Percentiles rank a stretch among this genome's conserved stretches.
These are phyloP conservation scores for Penicillium coprophilum DNA, from an alignment of 495 filamentous ascomycete species.

Conservation along the genomic window DNA sequence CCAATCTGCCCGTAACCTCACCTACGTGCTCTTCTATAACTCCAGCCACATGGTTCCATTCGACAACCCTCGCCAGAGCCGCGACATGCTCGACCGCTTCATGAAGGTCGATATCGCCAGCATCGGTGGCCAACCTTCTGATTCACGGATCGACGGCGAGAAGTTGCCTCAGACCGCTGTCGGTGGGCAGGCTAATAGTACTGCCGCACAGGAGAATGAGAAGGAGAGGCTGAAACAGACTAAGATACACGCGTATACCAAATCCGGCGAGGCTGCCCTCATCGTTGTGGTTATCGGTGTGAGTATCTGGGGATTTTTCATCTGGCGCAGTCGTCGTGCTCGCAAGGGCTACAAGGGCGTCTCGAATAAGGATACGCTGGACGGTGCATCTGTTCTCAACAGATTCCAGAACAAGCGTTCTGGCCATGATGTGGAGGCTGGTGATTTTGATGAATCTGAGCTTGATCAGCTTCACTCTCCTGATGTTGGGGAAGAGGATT, in stretches of 20 bases:
- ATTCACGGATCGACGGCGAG: slow-evolving; percentile 87
- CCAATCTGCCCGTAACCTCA: slow-evolving; percentile 90
- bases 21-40: slow-evolving; percentile 95
- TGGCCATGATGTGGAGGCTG: slow-evolving; percentile 69
- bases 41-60: slow-evolving; percentile 97
- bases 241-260: slow-evolving; percentile 89
- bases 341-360: slow-evolving; percentile 50
- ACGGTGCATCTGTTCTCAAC: slow-evolving; percentile 33
- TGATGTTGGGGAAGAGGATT: slow-evolving; percentile 39
- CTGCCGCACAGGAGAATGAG: slow-evolving; percentile 68
- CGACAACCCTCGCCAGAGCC: slow-evolving; percentile 79
- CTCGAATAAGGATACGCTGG: slow-evolving; percentile 26
- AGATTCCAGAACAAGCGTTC: slow-evolving; percentile 51
- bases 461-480: slow-evolving; percentile 69
- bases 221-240: slow-evolving; percentile 77
- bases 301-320: slow-evolving; percentile 75
- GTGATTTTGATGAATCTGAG: slow-evolving; percentile 87
- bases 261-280: slow-evolving; percentile 86
- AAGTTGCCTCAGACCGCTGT: slow-evolving; percentile 80
- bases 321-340: slow-evolving; percentile 72
- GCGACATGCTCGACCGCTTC: slow-evolving; percentile 97
- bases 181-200: slow-evolving; percentile 82
- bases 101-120: slow-evolving; percentile 88
- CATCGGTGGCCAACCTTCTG: slow-evolving; percentile 82
- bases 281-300: slow-evolving; percentile 81